These are phyloP conservation scores for Penicillium sp. DNA, from an alignment of 2,329 filamentous ascomycete species.

Conservation along the genomic window DNA sequence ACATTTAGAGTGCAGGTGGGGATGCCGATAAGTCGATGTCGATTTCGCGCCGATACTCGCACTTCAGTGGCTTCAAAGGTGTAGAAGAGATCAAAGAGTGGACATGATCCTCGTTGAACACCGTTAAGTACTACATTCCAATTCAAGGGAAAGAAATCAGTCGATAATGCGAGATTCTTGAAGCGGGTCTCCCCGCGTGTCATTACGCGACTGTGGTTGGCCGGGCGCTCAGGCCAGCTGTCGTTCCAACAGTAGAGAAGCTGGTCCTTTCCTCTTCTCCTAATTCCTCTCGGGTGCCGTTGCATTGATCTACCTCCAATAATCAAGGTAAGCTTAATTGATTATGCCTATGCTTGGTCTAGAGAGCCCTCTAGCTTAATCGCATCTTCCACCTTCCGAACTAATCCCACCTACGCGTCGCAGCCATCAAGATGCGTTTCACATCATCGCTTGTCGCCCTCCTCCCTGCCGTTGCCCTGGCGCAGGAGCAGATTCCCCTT, in stretches of 20 bases:
- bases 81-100: too few species aligned
- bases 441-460: conserved; percentile 49
- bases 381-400: conserved; percentile 6
- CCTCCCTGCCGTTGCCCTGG: conserved; percentile 48
- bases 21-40: neutral
- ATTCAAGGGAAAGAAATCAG: neutral
- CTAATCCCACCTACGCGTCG: conserved; percentile 16
- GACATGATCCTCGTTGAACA: neutral
- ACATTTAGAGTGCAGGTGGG: neutral
- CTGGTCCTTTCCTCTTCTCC: conserved; percentile 22
- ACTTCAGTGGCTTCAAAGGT: neutral
- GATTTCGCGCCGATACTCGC: neutral
- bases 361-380: neutral
- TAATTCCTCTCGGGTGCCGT: conserved; percentile 20
- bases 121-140: neutral
- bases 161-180: too few species aligned
- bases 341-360: too few species aligned
- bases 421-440: conserved; percentile 49
- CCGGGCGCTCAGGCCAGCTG: conserved; percentile 31
- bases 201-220: conserved; percentile 17
- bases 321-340: neutral
- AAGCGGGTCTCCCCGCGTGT: conserved; percentile 14
- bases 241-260: conserved; percentile 17
- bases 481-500: conserved; percentile 56
- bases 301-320: conserved; percentile 9